These are phyloP conservation scores for Ceriops zippeliana DNA, from an alignment of 345 rosid genomes.

Conservation along the genomic window DNA sequence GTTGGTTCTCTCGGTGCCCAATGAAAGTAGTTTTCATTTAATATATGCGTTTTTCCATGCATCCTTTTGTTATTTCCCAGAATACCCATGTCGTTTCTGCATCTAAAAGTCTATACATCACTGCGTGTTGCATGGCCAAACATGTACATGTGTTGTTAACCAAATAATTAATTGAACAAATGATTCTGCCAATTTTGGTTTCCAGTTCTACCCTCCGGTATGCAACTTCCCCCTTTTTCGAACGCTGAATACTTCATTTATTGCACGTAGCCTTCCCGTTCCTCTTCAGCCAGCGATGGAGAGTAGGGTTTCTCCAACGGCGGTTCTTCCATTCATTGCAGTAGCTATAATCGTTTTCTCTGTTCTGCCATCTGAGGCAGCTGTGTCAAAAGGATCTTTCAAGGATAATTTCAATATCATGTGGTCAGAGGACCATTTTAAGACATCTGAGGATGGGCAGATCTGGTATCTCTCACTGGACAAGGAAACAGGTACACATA, in stretches of 20 bases:
- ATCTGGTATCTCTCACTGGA: constrained; percentile 93
- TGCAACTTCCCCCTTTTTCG: constrained; percentile 2
- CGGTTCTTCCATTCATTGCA: constrained; percentile 29
- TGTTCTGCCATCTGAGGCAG: constrained; percentile 23
- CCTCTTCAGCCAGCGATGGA: constrained; percentile 19
- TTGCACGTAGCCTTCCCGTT: constrained; percentile 10
- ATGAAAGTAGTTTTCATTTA: neutral
- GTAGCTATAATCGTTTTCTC: constrained; percentile 36
- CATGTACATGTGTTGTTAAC: neutral
- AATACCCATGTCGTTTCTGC: constrained; percentile 28
- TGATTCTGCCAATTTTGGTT: constrained; percentile 14
- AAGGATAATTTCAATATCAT: constrained; percentile 86
- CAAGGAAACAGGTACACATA: constrained; percentile 73
- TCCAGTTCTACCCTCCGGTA: constrained; percentile 18
- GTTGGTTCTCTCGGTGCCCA: constrained; percentile 32
- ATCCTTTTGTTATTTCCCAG: constrained; percentile 21
- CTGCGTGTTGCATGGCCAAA: neutral
- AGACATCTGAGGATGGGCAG: constrained; percentile 88
- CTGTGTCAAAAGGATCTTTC: constrained; percentile 50
- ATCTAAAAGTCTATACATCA: neutral
- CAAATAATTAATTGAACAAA: constrained; percentile 11
- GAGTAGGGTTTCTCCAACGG: constrained; percentile 37
- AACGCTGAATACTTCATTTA: constrained; percentile 29
- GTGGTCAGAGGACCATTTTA: constrained; percentile 94
- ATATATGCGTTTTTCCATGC: constrained; percentile 9